Evolutionary conservation across 163 green algal species (phyloP), one percentile per base, ranked within the genome.

Genomic region (Scenedesmus sp.): DNA sequence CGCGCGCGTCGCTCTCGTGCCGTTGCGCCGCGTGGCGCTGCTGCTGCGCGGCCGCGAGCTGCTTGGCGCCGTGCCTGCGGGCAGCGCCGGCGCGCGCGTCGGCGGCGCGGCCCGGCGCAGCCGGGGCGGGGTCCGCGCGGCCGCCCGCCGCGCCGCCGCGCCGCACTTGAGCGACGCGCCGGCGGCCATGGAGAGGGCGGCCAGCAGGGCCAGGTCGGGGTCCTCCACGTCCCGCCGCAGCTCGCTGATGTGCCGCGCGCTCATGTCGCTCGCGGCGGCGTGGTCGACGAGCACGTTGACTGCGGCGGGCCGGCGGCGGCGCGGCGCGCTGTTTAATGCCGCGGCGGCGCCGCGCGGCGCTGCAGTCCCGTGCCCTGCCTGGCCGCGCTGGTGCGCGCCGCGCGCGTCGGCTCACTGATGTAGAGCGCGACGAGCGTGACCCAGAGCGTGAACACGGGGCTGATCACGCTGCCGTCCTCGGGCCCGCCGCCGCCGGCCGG

Each of bases 401-500:
- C 48, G 15, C 48, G 18, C 18, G 17, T n/a, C n/a, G n/a, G n/a
- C 71, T 71, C n/a, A 80, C 76, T 63, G 2, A 88, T 82, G 75
- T 94, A 95, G 73, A 97, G 86, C 26, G 87, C 64, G 7, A 96
- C 63, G 13, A 97, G 78, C 0, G 93, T 97, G 48, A 96, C 78
- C 93, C 93, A 97, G 66, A 95, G 81, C 1, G 83, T 93, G 67
- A 95, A 90, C n/a, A 96, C 89, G 0, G 93, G 92, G 22, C 82
- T 92, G 48, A 96, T 89, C 0, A 90, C 78, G n/a, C 78, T 63
- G 36, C 76, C 80, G n/a, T 57, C 51, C 22, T 77, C 67, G n/a
- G 42, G 45, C 11, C 14, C 33, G 18, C 22, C 33, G 26, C 4
- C 24, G 26, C 34, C 50, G 18, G 44, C 20, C 18, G 54, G 31